Evolutionary conservation across 164 flowering plant genomes (phyloP).

Genomic region (Euptelea pleiosperma): DNA sequence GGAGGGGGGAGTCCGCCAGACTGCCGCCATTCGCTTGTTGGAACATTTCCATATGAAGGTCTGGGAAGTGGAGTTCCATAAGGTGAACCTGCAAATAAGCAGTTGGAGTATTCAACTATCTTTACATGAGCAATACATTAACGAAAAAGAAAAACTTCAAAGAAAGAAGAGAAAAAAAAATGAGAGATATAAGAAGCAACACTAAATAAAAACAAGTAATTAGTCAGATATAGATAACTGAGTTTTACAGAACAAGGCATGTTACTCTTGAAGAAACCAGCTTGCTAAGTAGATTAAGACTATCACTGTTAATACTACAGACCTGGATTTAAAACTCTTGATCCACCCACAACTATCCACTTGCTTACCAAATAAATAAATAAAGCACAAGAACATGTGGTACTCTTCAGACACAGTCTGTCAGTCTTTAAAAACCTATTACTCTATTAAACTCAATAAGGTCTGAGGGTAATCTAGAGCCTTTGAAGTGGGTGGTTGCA

Average conservation of each 20-base stretch:
- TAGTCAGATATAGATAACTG: background rate
- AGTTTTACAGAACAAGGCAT: background rate
- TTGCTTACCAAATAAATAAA: no score
- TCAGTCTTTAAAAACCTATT: no score
- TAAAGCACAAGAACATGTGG: no score
- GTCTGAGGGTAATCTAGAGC: no score
- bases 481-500: no score
- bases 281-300: no score
- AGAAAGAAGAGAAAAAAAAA: background rate
- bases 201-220: background rate
- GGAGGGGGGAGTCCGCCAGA: constrained; percentile 17
- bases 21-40: constrained; percentile 9
- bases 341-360: no score
- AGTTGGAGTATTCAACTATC: background rate
- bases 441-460: no score
- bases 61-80: constrained; percentile 23
- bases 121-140: constrained; percentile 1
- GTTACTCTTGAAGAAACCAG: no score
- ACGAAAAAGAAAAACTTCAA: background rate
- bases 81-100: constrained; percentile 23
- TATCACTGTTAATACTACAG: no score
- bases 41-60: constrained; percentile 14
- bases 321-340: no score
- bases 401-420: no score
- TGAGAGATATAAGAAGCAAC: background rate